Evolutionary conservation across 164 flowering plant genomes (phyloP), one percentile per base, ranked within the genome.

Genomic region (grape (Vitis vinifera)): DNA sequence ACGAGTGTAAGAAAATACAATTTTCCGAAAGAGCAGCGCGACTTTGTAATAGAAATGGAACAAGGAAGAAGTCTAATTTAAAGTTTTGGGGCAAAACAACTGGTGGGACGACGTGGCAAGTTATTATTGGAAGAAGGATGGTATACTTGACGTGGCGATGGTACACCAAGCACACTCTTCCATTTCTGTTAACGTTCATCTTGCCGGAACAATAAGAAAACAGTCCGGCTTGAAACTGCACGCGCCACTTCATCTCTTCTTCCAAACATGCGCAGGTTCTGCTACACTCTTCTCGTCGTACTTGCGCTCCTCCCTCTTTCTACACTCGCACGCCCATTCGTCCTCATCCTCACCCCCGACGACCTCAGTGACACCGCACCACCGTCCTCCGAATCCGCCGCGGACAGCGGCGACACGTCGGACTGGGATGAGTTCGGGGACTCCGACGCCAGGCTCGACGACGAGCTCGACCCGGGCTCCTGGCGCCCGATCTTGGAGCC

Each of bases 401-500:
- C 37, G 72, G 87, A 72, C 59, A 68, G 78, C 64, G 27, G 69
- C 58, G 87, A 83, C 69, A 64, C 86, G 2, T 19, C 87, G 69
- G 91, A 88, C 29, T 88, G 94, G 86, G 95, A 93, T 69, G 92
- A 93, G 47, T 89, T 96, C 80, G 82, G 82, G 27, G 93, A 91
- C 67, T 76, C 91, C 64, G 87, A 83, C 8, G 51, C 77, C 47
- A 78, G 71, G 68, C 76, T 94, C 62, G 94, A 91, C 7, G 84
- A 82, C 59, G 88, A 89, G 62, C 88, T 96, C 65, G 97, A 96
- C 68, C 98, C 98, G 0, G 98, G 99, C 9, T 88, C 97, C 8
- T 93, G 99, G 99, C 87, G 91, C 59, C 93, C 86, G 14, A 75
- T 96, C 71, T 84, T 92, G 76, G 98, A 94, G 51, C 89, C 91